Base-by-base conservation (phyloP, 306 rosid genomes). In the Cucurbita maxima region DNA sequence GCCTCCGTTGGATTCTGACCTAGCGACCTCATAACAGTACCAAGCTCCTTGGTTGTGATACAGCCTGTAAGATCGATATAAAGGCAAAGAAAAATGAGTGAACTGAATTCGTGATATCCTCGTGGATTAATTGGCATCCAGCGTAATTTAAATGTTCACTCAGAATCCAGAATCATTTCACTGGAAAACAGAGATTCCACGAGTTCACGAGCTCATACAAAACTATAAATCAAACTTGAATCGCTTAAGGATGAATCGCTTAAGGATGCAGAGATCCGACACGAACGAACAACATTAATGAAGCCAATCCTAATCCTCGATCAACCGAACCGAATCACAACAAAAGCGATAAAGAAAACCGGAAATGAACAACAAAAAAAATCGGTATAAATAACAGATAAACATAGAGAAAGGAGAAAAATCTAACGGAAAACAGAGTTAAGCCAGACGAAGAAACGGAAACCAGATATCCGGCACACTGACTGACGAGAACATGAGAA, bases 1-100 rank as follows among this genome's bases (percentile, higher is more conserved):
- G 96, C 96, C 77, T 90, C 96, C 0, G 96, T 90, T 51, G 97
- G 97, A 78, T 90, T 90, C 84, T 90, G 97, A 50, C 97, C 97
- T 61, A 90, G 82, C 8, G 97, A 90, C 72, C 97, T 77, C 97
- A 90, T 90, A 18, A 90, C 95, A 19, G 97, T 90, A 47, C 97
- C 95, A 13, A 90, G 95, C 86, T 90, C 97, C 90, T 90, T 90
- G 55, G 97, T 90, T 20, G 97, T 90, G 79, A 90, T 90, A 79
- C 91, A 88, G 51, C 96, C 96, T 90, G 80, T 11, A 74, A 22
- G 7, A 66, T 38, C 58, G 34, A 30, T 30, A 30, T 30, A 30
- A 50, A n/a, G 7, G 3, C 54, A 50, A 50, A 50, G 13, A 50
- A 50, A 50, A 14, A 7, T 73, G 6, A 66, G 8, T 68, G 4